phyloP scores from a whole-genome alignment of 1,284 basidiomycete species.

The Baeospora myosura region DNA sequence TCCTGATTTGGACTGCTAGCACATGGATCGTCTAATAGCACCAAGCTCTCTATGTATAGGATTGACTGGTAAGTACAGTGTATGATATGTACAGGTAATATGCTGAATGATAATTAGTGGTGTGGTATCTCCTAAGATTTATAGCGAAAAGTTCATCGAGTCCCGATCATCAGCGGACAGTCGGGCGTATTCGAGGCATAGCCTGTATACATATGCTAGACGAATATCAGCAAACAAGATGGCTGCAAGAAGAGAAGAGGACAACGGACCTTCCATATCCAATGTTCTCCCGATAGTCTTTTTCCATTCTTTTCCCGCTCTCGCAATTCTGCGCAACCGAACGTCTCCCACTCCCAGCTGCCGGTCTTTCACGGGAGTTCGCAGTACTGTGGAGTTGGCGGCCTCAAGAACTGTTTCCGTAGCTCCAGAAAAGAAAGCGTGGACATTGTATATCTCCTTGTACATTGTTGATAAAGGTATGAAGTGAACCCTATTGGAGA shows the following conservation, averaged over 20 bases:
- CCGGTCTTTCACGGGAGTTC: constrained; percentile 19
- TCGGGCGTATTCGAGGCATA: constrained; percentile 85
- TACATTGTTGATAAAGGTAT: constrained; percentile 85
- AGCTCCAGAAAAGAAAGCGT: constrained; percentile 84
- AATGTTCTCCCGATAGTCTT: constrained; percentile 69
- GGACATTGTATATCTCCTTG: constrained; percentile 86
- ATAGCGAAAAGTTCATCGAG: constrained; percentile 45
- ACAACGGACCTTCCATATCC: constrained; percentile 81
- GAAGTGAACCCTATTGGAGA: constrained; percentile 74
- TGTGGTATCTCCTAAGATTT: constrained; percentile 16
- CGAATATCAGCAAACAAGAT: constrained; percentile 11
- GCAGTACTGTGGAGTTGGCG: constrained; percentile 40
- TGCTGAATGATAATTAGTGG: no score
- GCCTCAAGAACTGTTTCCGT: constrained; percentile 51
- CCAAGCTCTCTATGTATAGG: no score
- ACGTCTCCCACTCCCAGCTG: constrained; percentile 60
- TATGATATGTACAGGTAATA: no score
- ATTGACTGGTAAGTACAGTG: no score
- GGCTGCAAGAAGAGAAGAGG: constrained; percentile 10
- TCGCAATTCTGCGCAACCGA: constrained; percentile 73
- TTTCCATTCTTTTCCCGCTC: constrained; percentile 87
- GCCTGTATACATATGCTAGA: constrained; percentile 76
- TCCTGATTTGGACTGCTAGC: no score
- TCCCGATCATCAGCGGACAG: constrained; percentile 80
- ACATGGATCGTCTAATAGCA: no score